Percentiles rank a stretch among this genome's conserved stretches.
phyloP scores from a whole-genome alignment of 1,139 yeast species.

The Hansenula sp. region DNA sequence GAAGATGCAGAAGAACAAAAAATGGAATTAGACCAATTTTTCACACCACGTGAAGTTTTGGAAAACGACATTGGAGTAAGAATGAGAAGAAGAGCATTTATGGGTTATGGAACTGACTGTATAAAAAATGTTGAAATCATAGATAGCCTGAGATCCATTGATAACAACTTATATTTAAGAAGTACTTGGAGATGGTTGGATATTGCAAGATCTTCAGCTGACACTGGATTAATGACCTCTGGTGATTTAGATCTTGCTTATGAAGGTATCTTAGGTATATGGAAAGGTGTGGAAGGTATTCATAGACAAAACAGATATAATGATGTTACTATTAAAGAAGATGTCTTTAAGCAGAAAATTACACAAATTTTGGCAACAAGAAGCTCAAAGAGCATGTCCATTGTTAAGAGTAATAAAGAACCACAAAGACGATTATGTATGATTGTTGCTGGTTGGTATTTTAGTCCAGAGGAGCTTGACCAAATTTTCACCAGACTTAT shows the following conservation, averaged over 20 bases:
- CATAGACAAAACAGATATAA: conserved; percentile 50
- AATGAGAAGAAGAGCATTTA: conserved; percentile 64
- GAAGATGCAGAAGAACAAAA: conserved; percentile 20
- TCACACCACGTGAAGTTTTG: conserved; percentile 33
- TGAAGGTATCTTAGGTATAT: conserved; percentile 84
- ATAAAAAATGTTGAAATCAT: conserved; percentile 58
- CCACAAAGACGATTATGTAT: conserved; percentile 73
- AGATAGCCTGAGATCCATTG: conserved; percentile 46
- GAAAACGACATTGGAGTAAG: conserved; percentile 61
- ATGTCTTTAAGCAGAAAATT: conserved; percentile 16
- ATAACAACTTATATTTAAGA: conserved; percentile 54
- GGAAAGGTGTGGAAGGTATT: conserved; percentile 76
- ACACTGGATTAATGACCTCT: conserved; percentile 64
- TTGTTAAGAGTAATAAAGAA: conserved; percentile 44
- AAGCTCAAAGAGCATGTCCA: conserved; percentile 16
- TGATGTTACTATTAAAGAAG: conserved; percentile 38
- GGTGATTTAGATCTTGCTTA: conserved; percentile 74
- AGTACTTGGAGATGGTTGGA: conserved; percentile 91
- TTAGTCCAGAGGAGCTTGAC: conserved; percentile 72
- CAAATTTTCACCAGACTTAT: conserved; percentile 58
- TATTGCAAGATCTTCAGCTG: conserved; percentile 63
- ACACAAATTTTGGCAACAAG: conserved; percentile 15
- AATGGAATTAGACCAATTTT: conserved; percentile 20
- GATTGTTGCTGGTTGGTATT: conserved; percentile 89
- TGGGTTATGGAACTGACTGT: conserved; percentile 74